Conservation (phyloP, 495 filamentous ascomycete species). For the Neurospora sublineolata region DNA sequence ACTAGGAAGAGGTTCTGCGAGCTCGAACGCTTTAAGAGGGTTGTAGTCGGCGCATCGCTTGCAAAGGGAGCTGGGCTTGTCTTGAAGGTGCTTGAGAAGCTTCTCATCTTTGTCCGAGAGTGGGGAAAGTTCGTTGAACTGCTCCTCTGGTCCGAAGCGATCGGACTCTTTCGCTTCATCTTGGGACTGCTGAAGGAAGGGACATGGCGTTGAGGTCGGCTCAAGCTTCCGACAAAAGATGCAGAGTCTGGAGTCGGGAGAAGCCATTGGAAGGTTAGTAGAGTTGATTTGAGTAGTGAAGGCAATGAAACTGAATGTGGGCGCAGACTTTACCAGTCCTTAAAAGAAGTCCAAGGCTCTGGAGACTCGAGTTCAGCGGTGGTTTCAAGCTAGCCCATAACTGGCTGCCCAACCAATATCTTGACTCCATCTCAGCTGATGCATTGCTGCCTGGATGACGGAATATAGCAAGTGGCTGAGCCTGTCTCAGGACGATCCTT, state of each 20-base stretch:
- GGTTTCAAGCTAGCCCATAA: not conserved
- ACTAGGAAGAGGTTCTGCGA: not conserved
- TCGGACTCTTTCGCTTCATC: no score
- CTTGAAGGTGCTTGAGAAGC: not conserved
- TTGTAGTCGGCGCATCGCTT: constrained; percentile 5
- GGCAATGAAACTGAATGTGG: not conserved
- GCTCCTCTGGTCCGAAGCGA: no score
- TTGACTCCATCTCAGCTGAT: not conserved
- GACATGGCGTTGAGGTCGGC: not conserved
- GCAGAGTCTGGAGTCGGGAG: not conserved
- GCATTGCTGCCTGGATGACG: not conserved
- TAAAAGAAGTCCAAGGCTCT: no score
- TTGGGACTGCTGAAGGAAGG: not conserved
- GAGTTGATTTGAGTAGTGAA: not conserved
- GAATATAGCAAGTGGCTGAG: not conserved
- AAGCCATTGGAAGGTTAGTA: not conserved
- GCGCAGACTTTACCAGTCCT: not conserved
- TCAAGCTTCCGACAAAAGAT: constrained; percentile 6
- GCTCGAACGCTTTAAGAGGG: not conserved
- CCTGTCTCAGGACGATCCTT: not conserved
- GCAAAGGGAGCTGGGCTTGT: constrained; percentile 3
- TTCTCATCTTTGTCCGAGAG: not conserved
- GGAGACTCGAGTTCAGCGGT: no score
- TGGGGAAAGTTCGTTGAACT: not conserved
- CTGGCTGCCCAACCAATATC: not conserved